Conservation (phyloP, 1,139 yeast species). For the Magnusiomyces sp. region DNA sequence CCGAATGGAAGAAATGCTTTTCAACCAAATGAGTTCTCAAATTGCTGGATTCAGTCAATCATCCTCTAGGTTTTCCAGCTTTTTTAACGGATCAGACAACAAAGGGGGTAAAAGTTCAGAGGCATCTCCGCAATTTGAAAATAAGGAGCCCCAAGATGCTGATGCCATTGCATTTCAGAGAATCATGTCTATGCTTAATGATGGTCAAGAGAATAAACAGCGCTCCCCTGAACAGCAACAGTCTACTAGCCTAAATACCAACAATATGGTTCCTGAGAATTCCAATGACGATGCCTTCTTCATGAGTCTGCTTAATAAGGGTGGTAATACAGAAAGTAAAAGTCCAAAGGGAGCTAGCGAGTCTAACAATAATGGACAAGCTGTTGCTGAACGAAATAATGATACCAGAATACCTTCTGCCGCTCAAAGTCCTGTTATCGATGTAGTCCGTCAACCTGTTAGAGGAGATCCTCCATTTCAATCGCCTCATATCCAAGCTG, state of each 20-base stretch:
- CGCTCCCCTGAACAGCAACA: no score
- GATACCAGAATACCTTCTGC: background rate
- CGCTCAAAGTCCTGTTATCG: background rate
- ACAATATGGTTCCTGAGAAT: no score
- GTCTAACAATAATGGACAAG: background rate
- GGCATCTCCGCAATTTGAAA: no score
- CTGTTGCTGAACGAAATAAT: background rate
- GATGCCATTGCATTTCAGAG: slow-evolving; percentile 30
- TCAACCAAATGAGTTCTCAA: no score
- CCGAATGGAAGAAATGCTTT: no score
- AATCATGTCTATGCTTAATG: slow-evolving; percentile 30
- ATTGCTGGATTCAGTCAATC: slow-evolving; percentile 7
- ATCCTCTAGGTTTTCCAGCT: slow-evolving; percentile 23
- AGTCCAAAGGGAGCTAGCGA: background rate
- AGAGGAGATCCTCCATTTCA: no score
- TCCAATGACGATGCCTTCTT: slow-evolving; percentile 24
- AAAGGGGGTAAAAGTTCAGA: no score
- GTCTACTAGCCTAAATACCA: no score
- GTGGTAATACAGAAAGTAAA: no score
- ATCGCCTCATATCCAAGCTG: no score
- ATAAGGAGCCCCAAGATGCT: slow-evolving; percentile 16
- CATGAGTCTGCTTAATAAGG: slow-evolving; percentile 24
- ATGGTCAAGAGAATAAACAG: slow-evolving; percentile 2
- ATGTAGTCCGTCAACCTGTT: background rate
- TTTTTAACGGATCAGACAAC: no score